These are phyloP conservation scores for Colletotrichum sp. DNA, from an alignment of 2,329 filamentous ascomycete genomes.

Conservation along the genomic window DNA sequence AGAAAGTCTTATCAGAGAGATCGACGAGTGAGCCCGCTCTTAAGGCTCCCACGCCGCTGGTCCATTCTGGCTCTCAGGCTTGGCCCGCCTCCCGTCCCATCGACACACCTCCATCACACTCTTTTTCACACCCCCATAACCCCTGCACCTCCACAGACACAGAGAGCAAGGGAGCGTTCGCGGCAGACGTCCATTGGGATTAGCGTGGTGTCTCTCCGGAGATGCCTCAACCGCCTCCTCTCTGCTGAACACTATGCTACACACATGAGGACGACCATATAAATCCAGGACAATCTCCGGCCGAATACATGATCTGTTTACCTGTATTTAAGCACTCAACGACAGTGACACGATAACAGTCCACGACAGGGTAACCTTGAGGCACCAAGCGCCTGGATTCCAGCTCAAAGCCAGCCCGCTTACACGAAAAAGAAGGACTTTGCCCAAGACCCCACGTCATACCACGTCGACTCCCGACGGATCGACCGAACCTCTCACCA, in stretches of 20 bases:
- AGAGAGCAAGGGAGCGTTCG: constrained; percentile 13
- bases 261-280: not conserved
- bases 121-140: not conserved
- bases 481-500: constrained; percentile 16
- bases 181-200: constrained; percentile 11
- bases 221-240: constrained; percentile 10
- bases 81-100: constrained; percentile 8
- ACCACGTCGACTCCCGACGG: not conserved
- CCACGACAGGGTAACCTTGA: not conserved
- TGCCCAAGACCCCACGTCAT: not conserved
- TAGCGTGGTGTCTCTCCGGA: constrained; percentile 15
- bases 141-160: constrained; percentile 6
- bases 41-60: constrained; percentile 14
- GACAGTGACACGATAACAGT: not conserved
- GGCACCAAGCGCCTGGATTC: not conserved
- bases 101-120: not conserved
- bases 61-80: not conserved
- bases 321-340: not conserved
- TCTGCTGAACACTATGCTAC: not conserved
- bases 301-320: not conserved
- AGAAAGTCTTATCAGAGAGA: constrained; percentile 12
- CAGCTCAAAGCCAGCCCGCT: not conserved
- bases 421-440: not conserved
- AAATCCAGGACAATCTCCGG: not conserved
- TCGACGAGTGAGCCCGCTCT: constrained; percentile 13